Conservation (phyloP, 257 asterid species). For the Handroanthus guayacan region DNA sequence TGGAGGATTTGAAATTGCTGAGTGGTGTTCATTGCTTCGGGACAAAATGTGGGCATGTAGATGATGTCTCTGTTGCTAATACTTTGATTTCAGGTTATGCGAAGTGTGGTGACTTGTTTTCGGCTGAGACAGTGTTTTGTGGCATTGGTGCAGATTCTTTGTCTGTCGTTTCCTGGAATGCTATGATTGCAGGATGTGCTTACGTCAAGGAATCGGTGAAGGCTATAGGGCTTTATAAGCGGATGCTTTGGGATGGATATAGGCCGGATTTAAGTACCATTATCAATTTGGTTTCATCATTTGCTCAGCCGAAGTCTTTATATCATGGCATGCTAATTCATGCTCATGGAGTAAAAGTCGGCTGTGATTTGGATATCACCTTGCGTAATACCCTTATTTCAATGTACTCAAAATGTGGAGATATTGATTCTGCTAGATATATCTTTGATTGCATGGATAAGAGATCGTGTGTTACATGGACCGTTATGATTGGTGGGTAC, state of each 20-base stretch:
- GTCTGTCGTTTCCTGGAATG: constrained; percentile 75
- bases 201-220: constrained; percentile 49
- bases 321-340: constrained; percentile 57
- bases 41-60: constrained; percentile 49
- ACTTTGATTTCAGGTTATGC: constrained; percentile 62
- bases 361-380: constrained; percentile 52
- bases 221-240: constrained; percentile 46
- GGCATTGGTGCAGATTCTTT: constrained; percentile 41
- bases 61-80: constrained; percentile 53
- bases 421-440: constrained; percentile 51
- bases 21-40: constrained; percentile 62
- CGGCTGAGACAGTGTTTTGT: constrained; percentile 52
- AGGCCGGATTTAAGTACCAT: constrained; percentile 70
- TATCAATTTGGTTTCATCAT: constrained; percentile 62
- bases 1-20: constrained; percentile 45
- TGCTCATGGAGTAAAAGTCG: constrained; percentile 50
- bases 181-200: constrained; percentile 65
- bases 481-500: constrained; percentile 70
- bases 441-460: constrained; percentile 54
- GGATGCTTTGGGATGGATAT: constrained; percentile 54
- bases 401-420: constrained; percentile 73
- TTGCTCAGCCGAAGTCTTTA: constrained; percentile 49
- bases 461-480: constrained; percentile 73
- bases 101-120: constrained; percentile 45
- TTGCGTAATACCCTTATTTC: constrained; percentile 65